Base-by-base conservation (phyloP, 2,329 filamentous ascomycete genomes). In the Talaromyces amestolkiae region DNA sequence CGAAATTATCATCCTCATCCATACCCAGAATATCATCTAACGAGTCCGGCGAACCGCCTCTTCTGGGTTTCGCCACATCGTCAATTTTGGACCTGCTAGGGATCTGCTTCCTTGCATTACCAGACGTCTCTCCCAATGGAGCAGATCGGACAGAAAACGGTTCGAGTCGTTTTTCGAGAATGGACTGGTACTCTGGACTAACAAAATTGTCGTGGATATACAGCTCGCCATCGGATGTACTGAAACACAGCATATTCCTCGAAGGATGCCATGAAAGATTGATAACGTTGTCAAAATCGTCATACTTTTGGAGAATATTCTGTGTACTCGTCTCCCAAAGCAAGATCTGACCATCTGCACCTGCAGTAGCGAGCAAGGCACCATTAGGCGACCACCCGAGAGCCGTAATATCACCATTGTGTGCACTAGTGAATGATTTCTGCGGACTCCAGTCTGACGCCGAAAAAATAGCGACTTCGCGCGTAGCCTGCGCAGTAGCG, bases 381-480 rank as follows among this genome's bases (percentile, higher is more conserved):
- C 95, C 95, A 74, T 99, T 99, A 1, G 93, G 92, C 15, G 94
- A 97, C 95, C 95, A 99, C 41, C 91, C 88, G 41, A 96, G 80
- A 2, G 93, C 91, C 0, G 92, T 97, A 66, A 99, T 89, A 70
- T 96, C 91, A 19, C 89, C 89, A 49, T 88, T 87, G 74, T 98
- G 95, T 0, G 90, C 92, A 35, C 89, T 88, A 8, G 87, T 81
- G 75, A 99, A 99, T 0, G 82, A 80, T 67, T 90, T 86, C 76
- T 98, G 93, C 70, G 90, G 89, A 74, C 93, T 91, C 91, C 94
- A 97, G 75, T 97, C 92, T 61, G 87, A 88, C 68, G 89, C 88
- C n/a, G 94, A 96, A 64, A 97, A 86, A 45, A 97, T 86, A 72
- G 96, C 90, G 33, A 97, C 87, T 75, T 96, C 90, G 79, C 89